phyloP scores from a whole-genome alignment of 345 rosid genomes.

The Psidium friedrichsthalianum region DNA sequence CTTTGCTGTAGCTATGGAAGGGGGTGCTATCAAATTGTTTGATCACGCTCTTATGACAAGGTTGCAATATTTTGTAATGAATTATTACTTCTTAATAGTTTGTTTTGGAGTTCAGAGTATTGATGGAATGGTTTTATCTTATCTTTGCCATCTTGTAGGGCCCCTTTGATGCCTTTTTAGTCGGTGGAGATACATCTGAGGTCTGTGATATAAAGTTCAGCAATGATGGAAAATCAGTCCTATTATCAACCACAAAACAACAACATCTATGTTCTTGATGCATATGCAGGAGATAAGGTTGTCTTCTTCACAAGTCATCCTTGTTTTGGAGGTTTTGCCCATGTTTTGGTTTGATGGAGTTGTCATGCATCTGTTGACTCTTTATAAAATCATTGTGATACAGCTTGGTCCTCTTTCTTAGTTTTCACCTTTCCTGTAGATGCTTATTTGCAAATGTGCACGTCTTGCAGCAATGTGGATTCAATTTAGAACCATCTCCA shows the following conservation, averaged over 20 bases:
- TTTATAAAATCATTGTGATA: not conserved
- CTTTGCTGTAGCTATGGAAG: constrained; percentile 99
- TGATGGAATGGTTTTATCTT: not conserved
- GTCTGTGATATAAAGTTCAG: constrained; percentile 96
- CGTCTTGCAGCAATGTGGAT: constrained; percentile 65
- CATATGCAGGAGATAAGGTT: constrained; percentile 96
- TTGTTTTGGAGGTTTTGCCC: not conserved
- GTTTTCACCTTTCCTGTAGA: not conserved
- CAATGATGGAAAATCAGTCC: constrained; percentile 94
- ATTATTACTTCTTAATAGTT: not conserved
- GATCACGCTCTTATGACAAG: constrained; percentile 94
- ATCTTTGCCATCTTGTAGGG: constrained; percentile 39
- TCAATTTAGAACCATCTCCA: constrained; percentile 84
- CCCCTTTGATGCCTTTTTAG: constrained; percentile 91
- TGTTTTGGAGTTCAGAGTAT: constrained; percentile 2
- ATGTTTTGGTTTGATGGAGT: not conserved
- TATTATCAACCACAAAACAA: constrained; percentile 78
- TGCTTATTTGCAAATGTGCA: not conserved
- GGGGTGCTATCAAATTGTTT: constrained; percentile 91
- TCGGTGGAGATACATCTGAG: constrained; percentile 96
- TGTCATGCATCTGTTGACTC: not conserved
- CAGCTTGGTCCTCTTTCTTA: not conserved
- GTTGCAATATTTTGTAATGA: constrained; percentile 10
- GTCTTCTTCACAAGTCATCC: constrained; percentile 1
- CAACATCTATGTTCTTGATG: constrained; percentile 83